Base-by-base conservation (phyloP, 306 rosid species). In the Acacia melanoxylon region DNA sequence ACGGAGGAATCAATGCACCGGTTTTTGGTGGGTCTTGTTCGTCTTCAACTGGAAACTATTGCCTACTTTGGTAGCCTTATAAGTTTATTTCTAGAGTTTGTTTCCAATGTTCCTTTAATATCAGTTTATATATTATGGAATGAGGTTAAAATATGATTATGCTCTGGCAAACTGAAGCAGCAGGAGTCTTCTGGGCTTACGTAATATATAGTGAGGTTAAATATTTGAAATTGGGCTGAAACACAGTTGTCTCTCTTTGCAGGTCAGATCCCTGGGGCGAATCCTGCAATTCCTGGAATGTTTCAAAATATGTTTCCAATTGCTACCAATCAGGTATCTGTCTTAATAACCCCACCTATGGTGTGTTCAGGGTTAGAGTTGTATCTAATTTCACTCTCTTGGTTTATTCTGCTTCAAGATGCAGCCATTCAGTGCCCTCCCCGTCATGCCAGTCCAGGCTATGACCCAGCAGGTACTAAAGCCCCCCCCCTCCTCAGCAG, bases 1-100 rank as follows among this genome's bases (percentile, higher is more conserved):
- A 88, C 85, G 98, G 95, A 93, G 93, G 98, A 89, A 89, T 89
- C 98, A 88, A 82, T 95, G 97, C 98, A 90, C 93, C 87, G 85
- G 95, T 89, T 92, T 87, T 88, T 89, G 98, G 93, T 94, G 98
- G 98, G 94, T 92, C 97, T 92, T 94, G 94, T 91, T 92, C 98
- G 89, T 90, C 92, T 84, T 92, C 97, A 92, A 89, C 98, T 84
- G 93, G 97, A 89, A 90, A 89, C 92, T 84, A 71, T 87, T 92
- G 84, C 91, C 93, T 85, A 85, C 88, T 94, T 94, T 87, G 99
- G 99, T 95, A 95, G 99, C 88, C 97, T 84, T 89, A 73, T 87
- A 65, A 88, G 83, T 92, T 91, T 91, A 88, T 84, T 85, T 88
- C 91, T 86, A 85, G 82, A 91, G 86, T 79, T 90, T 85, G 91